These are phyloP conservation scores for Albugo laibachii DNA, from an alignment of 352 stramenopile species.

Conservation along the genomic window DNA sequence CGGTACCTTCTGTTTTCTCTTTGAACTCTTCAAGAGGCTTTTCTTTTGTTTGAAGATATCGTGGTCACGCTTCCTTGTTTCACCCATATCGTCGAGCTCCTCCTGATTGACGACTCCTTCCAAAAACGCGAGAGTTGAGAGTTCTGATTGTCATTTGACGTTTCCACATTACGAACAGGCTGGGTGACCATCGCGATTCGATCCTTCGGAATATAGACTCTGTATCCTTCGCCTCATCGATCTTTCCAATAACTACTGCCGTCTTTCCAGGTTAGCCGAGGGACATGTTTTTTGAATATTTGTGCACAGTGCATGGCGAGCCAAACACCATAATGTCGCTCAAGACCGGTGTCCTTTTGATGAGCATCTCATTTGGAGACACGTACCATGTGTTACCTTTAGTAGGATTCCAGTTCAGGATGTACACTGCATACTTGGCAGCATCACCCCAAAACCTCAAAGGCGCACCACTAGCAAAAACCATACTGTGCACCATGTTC, in stretches of 20 bases:
- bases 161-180: too few relatives aligned
- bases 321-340: constrained; percentile 4
- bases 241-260: constrained; percentile 7
- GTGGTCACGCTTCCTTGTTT: too few relatives aligned
- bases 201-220: too few relatives aligned
- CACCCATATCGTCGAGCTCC: too few relatives aligned
- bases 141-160: too few relatives aligned
- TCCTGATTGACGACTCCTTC: too few relatives aligned
- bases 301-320: constrained; percentile 2
- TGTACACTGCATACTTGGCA: not conserved
- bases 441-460: constrained; percentile 5
- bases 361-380: constrained; percentile 2
- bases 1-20: too few relatives aligned
- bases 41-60: too few relatives aligned
- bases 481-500: constrained; percentile 14
- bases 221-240: too few relatives aligned
- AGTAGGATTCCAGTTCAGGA: not conserved
- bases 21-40: too few relatives aligned
- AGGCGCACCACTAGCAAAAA: constrained; percentile 11
- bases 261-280: not conserved
- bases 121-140: too few relatives aligned
- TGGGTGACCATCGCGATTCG: too few relatives aligned
- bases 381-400: not conserved
- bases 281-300: not conserved
- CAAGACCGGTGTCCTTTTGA: not conserved